These are phyloP conservation scores for Coprinopsis sp. DNA, from an alignment of 768 basidiomycete species.

Conservation along the genomic window DNA sequence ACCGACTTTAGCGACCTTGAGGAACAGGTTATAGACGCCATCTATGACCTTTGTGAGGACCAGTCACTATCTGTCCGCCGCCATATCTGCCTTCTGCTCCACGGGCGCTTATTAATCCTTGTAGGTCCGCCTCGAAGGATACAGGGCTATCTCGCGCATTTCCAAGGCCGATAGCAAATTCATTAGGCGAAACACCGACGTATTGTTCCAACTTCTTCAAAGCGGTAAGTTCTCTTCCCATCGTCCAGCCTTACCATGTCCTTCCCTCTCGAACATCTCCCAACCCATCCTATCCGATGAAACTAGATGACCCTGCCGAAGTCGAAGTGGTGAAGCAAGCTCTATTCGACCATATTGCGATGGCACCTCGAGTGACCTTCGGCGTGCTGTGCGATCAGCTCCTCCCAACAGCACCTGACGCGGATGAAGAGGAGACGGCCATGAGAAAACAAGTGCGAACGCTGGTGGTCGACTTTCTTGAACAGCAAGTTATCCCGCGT, in stretches of 20 bases:
- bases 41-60: slow-evolving; percentile 77
- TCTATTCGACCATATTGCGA: slow-evolving; percentile 56
- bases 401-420: slow-evolving; percentile 41
- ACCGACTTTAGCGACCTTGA: slow-evolving; percentile 67
- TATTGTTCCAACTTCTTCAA: slow-evolving; percentile 69
- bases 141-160: slow-evolving; percentile 49
- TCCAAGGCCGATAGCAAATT: slow-evolving; percentile 47
- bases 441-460: slow-evolving; percentile 54
- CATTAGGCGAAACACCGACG: slow-evolving; percentile 70
- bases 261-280: not conserved
- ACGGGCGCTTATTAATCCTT: slow-evolving; percentile 9
- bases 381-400: slow-evolving; percentile 70
- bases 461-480: slow-evolving; percentile 59
- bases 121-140: slow-evolving; percentile 69
- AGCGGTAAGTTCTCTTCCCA: slow-evolving; percentile 50
- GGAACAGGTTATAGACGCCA: slow-evolving; percentile 70
- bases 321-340: slow-evolving; percentile 57
- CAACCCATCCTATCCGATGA: not conserved
- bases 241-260: not conserved
- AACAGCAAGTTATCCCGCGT: slow-evolving; percentile 40
- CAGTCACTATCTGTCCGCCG: slow-evolving; percentile 43
- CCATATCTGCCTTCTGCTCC: not conserved
- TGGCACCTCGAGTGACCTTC: slow-evolving; percentile 57
- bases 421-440: slow-evolving; percentile 54
- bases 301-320: slow-evolving; percentile 62